phyloP scores from a whole-genome alignment of 1,284 basidiomycete genomes.

The Cryptococcus jaspeensis region DNA sequence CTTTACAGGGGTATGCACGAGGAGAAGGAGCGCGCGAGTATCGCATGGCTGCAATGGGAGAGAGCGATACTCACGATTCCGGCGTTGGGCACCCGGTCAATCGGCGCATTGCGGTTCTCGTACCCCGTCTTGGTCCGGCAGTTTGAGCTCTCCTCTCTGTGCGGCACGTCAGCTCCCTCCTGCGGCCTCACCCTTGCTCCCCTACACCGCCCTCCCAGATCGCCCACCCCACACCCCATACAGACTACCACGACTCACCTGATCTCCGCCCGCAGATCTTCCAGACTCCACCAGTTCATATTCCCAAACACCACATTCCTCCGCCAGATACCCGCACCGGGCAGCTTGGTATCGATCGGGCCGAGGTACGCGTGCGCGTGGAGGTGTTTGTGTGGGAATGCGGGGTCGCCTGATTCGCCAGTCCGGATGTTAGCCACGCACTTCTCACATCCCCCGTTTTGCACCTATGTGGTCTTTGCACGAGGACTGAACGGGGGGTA shows the following conservation, averaged over 20 bases:
- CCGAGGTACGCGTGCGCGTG: conserved; percentile 49
- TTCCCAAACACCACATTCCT: conserved; percentile 45
- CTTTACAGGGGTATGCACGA: too few relatives aligned
- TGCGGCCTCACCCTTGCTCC: neutral
- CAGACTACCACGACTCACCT: conserved; percentile 21
- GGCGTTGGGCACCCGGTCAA: conserved; percentile 44
- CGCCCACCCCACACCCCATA: neutral
- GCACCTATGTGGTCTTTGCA: too few relatives aligned
- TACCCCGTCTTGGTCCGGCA: conserved; percentile 50
- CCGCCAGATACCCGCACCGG: conserved; percentile 42
- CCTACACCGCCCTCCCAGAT: neutral
- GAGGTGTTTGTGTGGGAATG: conserved; percentile 43
- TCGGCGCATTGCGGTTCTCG: conserved; percentile 32
- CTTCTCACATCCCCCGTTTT: too few relatives aligned
- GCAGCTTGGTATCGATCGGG: conserved; percentile 35
- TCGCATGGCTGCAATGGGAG: too few relatives aligned
- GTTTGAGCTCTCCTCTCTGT: conserved; percentile 46
- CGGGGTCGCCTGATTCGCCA: conserved; percentile 37
- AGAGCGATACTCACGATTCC: conserved; percentile 31
- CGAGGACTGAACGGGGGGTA: too few relatives aligned
- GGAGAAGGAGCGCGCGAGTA: too few relatives aligned
- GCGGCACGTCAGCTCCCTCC: conserved; percentile 1
- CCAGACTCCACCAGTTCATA: conserved; percentile 47
- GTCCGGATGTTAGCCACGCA: neutral
- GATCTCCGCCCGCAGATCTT: conserved; percentile 51